These are phyloP conservation scores for Rhodotorula sphaerocarpa DNA, from an alignment of 768 basidiomycete genomes.

Conservation along the genomic window DNA sequence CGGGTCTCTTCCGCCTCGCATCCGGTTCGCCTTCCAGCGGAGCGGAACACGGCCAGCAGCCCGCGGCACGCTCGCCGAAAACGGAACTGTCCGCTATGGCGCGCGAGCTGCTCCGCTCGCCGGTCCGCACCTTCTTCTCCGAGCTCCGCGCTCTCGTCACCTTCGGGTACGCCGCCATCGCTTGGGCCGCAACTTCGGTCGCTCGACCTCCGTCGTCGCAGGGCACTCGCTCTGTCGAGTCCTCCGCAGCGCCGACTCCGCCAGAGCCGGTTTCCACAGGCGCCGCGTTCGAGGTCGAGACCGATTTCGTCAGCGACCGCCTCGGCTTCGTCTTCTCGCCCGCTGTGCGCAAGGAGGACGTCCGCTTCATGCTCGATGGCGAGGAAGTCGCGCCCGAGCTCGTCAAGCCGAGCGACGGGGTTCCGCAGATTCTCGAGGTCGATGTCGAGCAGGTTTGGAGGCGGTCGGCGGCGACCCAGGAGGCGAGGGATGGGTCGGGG, in stretches of 20 bases:
- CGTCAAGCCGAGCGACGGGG: neutral
- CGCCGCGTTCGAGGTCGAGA: conserved; percentile 7
- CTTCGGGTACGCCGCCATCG: conserved; percentile 6
- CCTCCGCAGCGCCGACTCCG: neutral
- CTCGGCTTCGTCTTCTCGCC: conserved; percentile 6
- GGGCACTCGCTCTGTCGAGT: neutral
- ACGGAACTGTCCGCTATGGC: conserved; percentile 4
- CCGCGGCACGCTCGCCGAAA: neutral
- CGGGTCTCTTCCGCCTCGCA: neutral
- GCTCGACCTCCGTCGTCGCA: too few species aligned
- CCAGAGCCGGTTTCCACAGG: neutral
- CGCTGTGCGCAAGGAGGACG: neutral
- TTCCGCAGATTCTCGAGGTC: neutral
- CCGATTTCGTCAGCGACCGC: conserved; percentile 9
- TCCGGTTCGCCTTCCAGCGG: neutral
- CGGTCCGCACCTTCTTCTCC: conserved; percentile 6
- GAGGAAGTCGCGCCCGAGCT: neutral
- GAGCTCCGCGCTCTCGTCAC: conserved; percentile 12
- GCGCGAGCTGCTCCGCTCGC: neutral
- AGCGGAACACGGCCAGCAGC: too few species aligned
- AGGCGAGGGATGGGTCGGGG: too few species aligned
- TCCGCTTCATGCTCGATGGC: conserved; percentile 5
- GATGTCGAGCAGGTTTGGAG: conserved; percentile 16
- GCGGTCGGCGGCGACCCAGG: neutral
- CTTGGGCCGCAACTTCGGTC: conserved; percentile 8